phyloP scores from a whole-genome alignment of 2,329 filamentous ascomycete genomes.

The Fusarium sp. region DNA sequence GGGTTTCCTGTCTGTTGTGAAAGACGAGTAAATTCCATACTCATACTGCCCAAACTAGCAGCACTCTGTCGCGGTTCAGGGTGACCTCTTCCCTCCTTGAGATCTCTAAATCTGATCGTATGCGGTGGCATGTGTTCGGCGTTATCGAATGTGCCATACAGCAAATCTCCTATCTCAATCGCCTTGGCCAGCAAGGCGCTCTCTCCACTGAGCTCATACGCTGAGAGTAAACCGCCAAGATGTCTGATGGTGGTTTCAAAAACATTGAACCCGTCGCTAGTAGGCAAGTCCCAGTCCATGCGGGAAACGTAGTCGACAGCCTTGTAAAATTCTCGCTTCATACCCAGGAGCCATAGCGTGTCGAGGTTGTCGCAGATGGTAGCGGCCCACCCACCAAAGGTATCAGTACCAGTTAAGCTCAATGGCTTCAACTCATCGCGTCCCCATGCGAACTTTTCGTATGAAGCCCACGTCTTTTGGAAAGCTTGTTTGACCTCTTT shows the following conservation, averaged over 20 bases:
- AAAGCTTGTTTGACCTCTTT: slow-evolving; percentile 61
- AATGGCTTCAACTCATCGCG: slow-evolving; percentile 69
- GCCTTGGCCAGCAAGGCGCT: slow-evolving; percentile 68
- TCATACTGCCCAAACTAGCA: slow-evolving; percentile 64
- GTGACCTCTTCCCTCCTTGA: slow-evolving; percentile 51
- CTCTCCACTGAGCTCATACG: slow-evolving; percentile 72
- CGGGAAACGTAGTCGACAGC: slow-evolving; percentile 65
- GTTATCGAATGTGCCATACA: slow-evolving; percentile 74
- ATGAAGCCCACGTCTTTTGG: slow-evolving; percentile 65
- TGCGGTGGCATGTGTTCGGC: slow-evolving; percentile 70
- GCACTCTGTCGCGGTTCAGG: slow-evolving; percentile 47
- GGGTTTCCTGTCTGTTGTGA: slow-evolving; percentile 69
- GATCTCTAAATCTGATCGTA: slow-evolving; percentile 56
- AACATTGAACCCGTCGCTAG: slow-evolving; percentile 62
- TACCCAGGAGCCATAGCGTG: slow-evolving; percentile 74
- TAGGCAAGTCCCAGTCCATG: slow-evolving; percentile 61
- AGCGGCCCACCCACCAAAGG: slow-evolving; percentile 72
- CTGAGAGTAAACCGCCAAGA: slow-evolving; percentile 72
- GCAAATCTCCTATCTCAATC: slow-evolving; percentile 68
- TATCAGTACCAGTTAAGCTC: slow-evolving; percentile 59
- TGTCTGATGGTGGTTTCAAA: slow-evolving; percentile 78
- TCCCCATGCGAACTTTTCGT: slow-evolving; percentile 69
- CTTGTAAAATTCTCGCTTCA: slow-evolving; percentile 70
- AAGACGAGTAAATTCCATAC: slow-evolving; percentile 71
- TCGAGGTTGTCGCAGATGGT: slow-evolving; percentile 72